A percentile compares a stretch with the other conserved stretches of the same genome.
Conservation (phyloP, 2,329 filamentous ascomycete species). For the Calonectria pseudoturangicola region DNA sequence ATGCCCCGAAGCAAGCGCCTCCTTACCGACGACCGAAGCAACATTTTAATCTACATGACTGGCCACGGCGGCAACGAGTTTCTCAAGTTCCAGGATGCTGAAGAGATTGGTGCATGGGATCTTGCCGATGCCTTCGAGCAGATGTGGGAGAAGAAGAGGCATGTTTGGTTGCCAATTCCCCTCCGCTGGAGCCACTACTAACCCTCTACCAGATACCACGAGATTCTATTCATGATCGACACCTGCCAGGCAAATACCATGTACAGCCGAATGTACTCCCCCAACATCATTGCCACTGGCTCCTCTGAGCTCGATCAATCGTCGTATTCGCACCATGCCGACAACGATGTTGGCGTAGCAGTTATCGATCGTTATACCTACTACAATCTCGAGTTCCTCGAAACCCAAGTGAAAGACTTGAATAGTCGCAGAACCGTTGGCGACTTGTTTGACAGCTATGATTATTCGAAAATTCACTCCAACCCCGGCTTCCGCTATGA, state of each 20-base stretch:
- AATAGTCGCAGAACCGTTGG: constrained; percentile 92
- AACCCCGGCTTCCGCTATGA: constrained; percentile 95
- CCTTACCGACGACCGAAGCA: constrained; percentile 95
- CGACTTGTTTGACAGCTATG: constrained; percentile 97
- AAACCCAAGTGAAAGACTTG: constrained; percentile 90
- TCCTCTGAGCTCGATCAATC: constrained; percentile 96
- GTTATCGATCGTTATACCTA: constrained; percentile 99
- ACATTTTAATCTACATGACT: constrained; percentile 99
- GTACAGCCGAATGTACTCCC: constrained; percentile 98
- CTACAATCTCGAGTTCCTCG: constrained; percentile 97
- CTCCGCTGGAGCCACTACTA: background rate
- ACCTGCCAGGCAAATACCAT: constrained; percentile 99
- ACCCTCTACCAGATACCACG: constrained; percentile 81
- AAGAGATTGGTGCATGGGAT: constrained; percentile 97
- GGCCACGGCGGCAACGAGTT: constrained; percentile 99
- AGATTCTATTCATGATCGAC: constrained; percentile 99
- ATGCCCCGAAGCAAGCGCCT: constrained; percentile 96
- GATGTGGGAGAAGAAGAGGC: constrained; percentile 99
- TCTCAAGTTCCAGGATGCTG: constrained; percentile 97
- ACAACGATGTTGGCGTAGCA: constrained; percentile 97
- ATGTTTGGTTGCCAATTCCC: constrained; percentile 7
- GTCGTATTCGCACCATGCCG: constrained; percentile 97
- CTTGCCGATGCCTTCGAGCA: constrained; percentile 98
- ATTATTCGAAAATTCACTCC: constrained; percentile 94
- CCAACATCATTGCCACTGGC: constrained; percentile 98